A percentile compares a stretch with the other conserved stretches of the same genome.
Conservation (phyloP, 192 early-diverging fungal genomes). For the Coemansia sp. region DNA sequence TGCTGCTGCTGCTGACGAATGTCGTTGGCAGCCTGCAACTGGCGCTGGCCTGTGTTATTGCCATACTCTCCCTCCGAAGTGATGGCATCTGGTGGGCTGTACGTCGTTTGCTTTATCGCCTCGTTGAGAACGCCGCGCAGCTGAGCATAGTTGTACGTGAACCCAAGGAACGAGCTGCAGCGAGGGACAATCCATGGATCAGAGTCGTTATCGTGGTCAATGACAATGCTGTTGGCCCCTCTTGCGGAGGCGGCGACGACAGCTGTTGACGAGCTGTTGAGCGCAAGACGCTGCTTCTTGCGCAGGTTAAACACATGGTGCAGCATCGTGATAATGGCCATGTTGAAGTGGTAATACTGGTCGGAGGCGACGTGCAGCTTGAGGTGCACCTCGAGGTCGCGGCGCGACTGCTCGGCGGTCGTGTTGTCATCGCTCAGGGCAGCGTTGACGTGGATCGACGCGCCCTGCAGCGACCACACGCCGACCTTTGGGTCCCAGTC, state of each 20-base stretch:
- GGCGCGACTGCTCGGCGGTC: slow-evolving; percentile 42
- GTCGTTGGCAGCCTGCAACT: no score
- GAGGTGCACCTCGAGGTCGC: slow-evolving; percentile 47
- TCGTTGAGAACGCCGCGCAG: slow-evolving; percentile 47
- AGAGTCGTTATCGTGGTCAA: slow-evolving; percentile 30
- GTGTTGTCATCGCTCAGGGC: slow-evolving; percentile 33
- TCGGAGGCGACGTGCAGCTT: slow-evolving; percentile 49
- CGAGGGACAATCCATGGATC: slow-evolving; percentile 54
- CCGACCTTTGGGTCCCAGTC: slow-evolving; percentile 52
- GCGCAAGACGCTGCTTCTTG: slow-evolving; percentile 39
- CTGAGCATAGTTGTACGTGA: slow-evolving; percentile 44
- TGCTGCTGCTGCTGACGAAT: neutral
- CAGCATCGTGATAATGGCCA: slow-evolving; percentile 54
- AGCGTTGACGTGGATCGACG: slow-evolving; percentile 49
- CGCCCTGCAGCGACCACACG: slow-evolving; percentile 52
- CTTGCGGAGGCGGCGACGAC: neutral
- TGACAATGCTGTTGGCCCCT: slow-evolving; percentile 11
- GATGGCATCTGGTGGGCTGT: slow-evolving; percentile 37
- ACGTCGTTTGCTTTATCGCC: slow-evolving; percentile 50
- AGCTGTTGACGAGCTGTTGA: neutral
- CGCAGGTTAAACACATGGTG: slow-evolving; percentile 52
- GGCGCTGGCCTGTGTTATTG: neutral
- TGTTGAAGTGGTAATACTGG: slow-evolving; percentile 55
- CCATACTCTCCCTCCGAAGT: slow-evolving; percentile 9
- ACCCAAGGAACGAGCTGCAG: slow-evolving; percentile 50